Evolutionary conservation across 164 flowering plant genomes (phyloP), one percentile per base, ranked within the genome.

Genomic region (Magnolia kwangsiensis): DNA sequence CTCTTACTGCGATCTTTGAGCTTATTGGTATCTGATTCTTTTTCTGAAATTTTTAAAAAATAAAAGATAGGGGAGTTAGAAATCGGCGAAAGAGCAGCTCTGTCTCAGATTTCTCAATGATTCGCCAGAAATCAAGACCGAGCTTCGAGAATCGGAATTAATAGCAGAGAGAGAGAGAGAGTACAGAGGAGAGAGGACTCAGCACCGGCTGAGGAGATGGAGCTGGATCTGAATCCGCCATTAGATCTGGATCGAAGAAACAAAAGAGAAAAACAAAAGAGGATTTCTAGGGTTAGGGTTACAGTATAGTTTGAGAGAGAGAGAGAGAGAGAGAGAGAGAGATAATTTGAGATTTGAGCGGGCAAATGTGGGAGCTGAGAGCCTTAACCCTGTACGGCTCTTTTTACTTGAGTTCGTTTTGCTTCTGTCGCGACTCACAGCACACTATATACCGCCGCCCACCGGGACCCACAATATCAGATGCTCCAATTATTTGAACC

Each of bases 1-100:
- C 2, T 7, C 13, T 10, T 75, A 75, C 77, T 64, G 77, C 50
- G 24, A 75, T 67, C 74, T 83, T 93, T 0, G 94, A 86, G 77
- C 81, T 82, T 11, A 88, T 71, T 8, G 93, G 90, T 19, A 85
- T 80, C 29, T 78, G 76, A 59, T 88, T 89, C 72, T 91, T 92
- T 79, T 90, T 90, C 81, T 79, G 87, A 10, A 49, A 4, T 11
- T 19, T 13, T 29, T 1, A 31, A 29, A 6, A 27, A 68, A 31
- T 3, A 67, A 29, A 37, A 29, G 29, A 69, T 45, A 49, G 14
- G 23, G 29, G 1, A 21, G 23, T 13, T 27, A 16, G 71, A 49
- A 70, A 70, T 18, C 10, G 27, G 23, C 27, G 19, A 8, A 18
- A 64, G 10, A 64, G 8, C 9, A 20, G 10, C 13, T 55, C 18